phyloP scores from a whole-genome alignment of 2,329 filamentous ascomycete species.

The Colletotrichum eleusines region DNA sequence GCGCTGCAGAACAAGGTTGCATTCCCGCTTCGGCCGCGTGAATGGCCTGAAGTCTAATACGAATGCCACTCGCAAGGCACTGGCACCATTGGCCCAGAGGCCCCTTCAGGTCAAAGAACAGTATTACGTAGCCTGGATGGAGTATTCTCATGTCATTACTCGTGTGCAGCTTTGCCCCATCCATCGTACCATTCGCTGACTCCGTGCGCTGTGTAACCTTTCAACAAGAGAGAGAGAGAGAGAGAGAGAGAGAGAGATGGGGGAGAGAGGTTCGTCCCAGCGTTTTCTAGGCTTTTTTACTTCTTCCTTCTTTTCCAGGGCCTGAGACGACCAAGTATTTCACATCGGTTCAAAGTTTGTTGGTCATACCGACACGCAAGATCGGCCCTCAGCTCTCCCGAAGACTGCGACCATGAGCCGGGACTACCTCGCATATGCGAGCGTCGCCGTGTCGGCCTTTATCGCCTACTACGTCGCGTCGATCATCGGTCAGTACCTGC shows the following conservation, averaged over 20 bases:
- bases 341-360: background rate
- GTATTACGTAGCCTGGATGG: too few relatives aligned
- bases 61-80: background rate
- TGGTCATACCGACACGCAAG: background rate
- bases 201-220: too few relatives aligned
- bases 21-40: constrained; percentile 2
- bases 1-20: constrained; percentile 3
- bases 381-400: background rate
- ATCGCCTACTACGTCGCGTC: constrained; percentile 37
- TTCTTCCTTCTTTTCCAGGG: too few relatives aligned
- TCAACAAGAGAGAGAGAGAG: too few relatives aligned
- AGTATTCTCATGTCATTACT: background rate
- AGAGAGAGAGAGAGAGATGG: too few relatives aligned
- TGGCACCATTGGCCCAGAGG: background rate
- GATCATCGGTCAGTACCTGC: constrained; percentile 48
- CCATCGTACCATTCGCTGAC: too few relatives aligned
- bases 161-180: too few relatives aligned
- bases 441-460: constrained; percentile 22
- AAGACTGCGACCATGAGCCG: constrained; percentile 21
- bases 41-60: background rate
- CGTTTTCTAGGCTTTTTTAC: background rate
- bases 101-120: too few relatives aligned
- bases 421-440: constrained; percentile 3
- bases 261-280: background rate
- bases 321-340: background rate